A percentile compares a stretch with the other conserved stretches of the same genome.
These are phyloP conservation scores for Auriscalpium microsporum DNA, from an alignment of 768 basidiomycete genomes.

Conservation along the genomic window DNA sequence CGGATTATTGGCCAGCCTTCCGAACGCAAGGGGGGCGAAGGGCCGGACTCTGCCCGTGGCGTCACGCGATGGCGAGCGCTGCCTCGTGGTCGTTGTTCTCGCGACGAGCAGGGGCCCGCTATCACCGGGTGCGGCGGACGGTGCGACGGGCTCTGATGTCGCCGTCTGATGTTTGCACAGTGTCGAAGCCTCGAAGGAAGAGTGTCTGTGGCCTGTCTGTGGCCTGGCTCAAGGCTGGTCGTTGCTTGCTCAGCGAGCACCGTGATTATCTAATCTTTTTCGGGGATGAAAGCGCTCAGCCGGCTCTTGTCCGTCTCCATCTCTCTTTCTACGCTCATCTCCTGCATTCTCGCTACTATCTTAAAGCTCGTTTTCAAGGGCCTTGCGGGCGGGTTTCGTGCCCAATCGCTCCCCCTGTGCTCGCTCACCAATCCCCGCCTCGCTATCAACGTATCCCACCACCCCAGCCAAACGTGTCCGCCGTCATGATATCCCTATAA, in stretches of 20 bases:
- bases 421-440: constrained; percentile 2
- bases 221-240: too few species aligned
- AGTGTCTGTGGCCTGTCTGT: too few species aligned
- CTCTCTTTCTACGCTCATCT: constrained; percentile 13
- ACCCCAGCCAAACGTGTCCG: constrained; percentile 21
- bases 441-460: constrained; percentile 1
- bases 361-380: constrained; percentile 13
- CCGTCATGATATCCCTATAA: constrained; percentile 32
- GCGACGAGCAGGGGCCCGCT: not conserved
- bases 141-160: not conserved
- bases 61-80: not conserved
- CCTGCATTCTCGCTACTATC: constrained; percentile 9
- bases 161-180: not conserved
- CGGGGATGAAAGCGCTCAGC: not conserved
- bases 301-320: constrained; percentile 9
- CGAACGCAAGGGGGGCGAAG: not conserved
- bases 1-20: not conserved
- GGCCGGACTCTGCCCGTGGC: not conserved
- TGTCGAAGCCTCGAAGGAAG: too few species aligned
- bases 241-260: too few species aligned
- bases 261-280: not conserved
- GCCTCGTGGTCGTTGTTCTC: not conserved
- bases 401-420: constrained; percentile 3
- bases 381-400: constrained; percentile 22
- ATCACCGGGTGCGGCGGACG: not conserved